Percentiles rank a stretch among this genome's conserved stretches.
These are phyloP conservation scores for Ophiostoma sp. DNA, from an alignment of 2,329 filamentous ascomycete species.

Conservation along the genomic window DNA sequence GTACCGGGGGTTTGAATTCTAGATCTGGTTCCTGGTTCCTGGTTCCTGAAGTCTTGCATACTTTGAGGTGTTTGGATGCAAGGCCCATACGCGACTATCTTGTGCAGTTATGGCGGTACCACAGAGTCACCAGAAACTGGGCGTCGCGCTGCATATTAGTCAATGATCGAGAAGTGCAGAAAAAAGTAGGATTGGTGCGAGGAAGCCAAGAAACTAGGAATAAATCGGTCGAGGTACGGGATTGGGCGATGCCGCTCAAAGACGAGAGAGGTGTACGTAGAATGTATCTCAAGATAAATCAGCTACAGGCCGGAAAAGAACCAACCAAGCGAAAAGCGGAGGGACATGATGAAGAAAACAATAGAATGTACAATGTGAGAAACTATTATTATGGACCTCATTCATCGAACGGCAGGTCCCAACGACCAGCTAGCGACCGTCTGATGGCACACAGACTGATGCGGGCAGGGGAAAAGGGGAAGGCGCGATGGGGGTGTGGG, in stretches of 20 bases:
- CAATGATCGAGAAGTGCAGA: neutral
- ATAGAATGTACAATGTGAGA: too few species aligned
- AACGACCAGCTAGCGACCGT: neutral
- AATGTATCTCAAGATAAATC: neutral
- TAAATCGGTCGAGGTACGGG: neutral
- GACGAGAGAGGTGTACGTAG: neutral
- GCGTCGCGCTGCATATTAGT: neutral
- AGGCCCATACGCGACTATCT: too few species aligned
- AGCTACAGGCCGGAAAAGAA: neutral
- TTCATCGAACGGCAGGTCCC: neutral
- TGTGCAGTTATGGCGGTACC: too few species aligned
- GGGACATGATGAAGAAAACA: neutral
- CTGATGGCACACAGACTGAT: neutral
- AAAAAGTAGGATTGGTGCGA: too few species aligned
- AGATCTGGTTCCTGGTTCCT: neutral
- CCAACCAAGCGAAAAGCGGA: neutral
- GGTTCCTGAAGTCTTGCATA: neutral
- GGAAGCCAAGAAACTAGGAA: neutral
- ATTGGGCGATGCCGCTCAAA: neutral
- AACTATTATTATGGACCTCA: neutral
- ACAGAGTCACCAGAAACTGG: too few species aligned
- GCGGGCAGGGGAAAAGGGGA: conserved; percentile 20
- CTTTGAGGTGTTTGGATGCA: neutral
- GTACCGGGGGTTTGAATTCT: neutral
- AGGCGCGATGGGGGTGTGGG: conserved; percentile 16